Evolutionary conservation across 225 moss, liverwort and hornwort genomes (phyloP).

Genomic region (Thuidium tamariscinum): DNA sequence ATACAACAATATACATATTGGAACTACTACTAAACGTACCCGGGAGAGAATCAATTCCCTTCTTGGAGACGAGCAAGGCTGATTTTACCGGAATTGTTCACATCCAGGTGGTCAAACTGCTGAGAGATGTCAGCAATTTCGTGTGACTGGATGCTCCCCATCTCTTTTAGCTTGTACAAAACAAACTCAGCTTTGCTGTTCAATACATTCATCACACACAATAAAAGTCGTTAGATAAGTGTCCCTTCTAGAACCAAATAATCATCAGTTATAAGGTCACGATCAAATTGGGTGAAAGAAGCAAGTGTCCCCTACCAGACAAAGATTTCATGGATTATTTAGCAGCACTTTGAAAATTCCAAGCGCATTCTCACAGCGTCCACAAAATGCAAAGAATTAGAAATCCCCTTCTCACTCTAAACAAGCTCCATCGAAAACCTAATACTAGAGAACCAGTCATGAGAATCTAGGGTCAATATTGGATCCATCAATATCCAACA

Average conservation of each 20-base stretch:
- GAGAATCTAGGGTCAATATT: not conserved
- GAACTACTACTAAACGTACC: not conserved
- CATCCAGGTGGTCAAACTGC: conserved; percentile 67
- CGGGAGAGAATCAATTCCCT: conserved; percentile 13
- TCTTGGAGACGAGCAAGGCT: conserved; percentile 37
- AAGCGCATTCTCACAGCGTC: not conserved
- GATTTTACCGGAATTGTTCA: conserved; percentile 50
- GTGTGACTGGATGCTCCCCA: conserved; percentile 42
- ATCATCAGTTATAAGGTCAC: not conserved
- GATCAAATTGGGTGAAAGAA: not conserved
- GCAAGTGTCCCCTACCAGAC: not conserved
- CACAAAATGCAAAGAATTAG: not conserved
- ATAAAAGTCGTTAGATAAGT: not conserved
- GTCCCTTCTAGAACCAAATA: not conserved
- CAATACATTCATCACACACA: not conserved
- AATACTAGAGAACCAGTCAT: not conserved
- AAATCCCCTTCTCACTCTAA: not conserved
- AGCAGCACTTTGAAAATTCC: not conserved
- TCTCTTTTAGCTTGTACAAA: conserved; percentile 85
- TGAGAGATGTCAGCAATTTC: conserved; percentile 55
- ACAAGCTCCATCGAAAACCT: not conserved
- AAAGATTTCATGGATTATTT: not conserved
- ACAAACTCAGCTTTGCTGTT: conserved; percentile 80
- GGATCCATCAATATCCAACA: not conserved
- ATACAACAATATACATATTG: not conserved